Base-by-base conservation (phyloP, 2,329 filamentous ascomycete species). In the Phyllosticta capitalensis region DNA sequence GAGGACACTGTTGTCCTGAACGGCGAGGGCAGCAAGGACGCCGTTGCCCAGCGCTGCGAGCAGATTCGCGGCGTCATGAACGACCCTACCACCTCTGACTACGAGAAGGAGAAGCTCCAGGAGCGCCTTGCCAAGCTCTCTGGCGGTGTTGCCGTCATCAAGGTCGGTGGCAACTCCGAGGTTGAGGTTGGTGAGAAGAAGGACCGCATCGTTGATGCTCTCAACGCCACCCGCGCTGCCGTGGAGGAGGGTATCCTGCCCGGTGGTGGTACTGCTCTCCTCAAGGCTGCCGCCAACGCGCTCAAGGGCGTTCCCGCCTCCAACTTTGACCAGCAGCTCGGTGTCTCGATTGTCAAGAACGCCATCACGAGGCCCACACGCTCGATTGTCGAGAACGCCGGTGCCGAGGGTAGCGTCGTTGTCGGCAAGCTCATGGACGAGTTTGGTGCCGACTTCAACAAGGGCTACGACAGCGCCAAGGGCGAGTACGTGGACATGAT, bases 101-200 rank as follows among this genome's bases (percentile, higher is more conserved):
- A 99, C 80, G 94, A 99, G 85, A 97, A 96, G 85, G 94, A 99
- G 88, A 99, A 99, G 86, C 90, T 99, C 66, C 94, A 97, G 81
- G 94, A 99, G 83, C 94, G 94, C 80, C 89, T 99, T 63, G 94
- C 94, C 68, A 99, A 99, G 87, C 89, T 99, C 67, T 97, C 94
- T 67, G 94, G 94, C 65, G 94, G 94, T 83, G 94, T 99, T 69
- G 94, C 94, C 69, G 94, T 99, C 78, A 97, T 99, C 84, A 96
- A 95, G 85, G 94, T 99, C 64, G 94, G 94, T 70, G 94, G 94
- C 75, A 84, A 92, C 65, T 97, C 92, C 64, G 94, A 99, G 80
- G 92, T 99, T 65, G 94, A 99, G 83, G 94, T 99, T 61, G 88
- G 92, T 67, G 94, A 99, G 86, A 99, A 99, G 90, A 99, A 99